These are phyloP conservation scores for Fagus sylvatica DNA, from an alignment of 306 rosid genomes.

Conservation along the genomic window DNA sequence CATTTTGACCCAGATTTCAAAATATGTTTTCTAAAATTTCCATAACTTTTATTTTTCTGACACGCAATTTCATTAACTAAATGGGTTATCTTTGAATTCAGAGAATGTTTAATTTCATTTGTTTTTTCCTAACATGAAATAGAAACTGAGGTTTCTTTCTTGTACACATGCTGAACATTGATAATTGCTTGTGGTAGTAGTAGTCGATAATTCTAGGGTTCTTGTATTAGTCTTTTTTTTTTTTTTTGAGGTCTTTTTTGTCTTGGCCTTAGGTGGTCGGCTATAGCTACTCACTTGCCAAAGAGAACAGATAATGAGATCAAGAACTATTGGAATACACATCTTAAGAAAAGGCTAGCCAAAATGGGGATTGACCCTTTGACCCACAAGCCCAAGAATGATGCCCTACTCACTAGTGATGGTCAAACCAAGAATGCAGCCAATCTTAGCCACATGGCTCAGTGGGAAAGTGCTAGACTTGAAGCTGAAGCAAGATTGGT, in stretches of 20 bases:
- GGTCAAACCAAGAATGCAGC: conserved; percentile 85
- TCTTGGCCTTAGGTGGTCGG: conserved; percentile 80
- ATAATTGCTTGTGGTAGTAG: background rate
- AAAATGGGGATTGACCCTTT: conserved; percentile 97
- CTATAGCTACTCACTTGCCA: conserved; percentile 97
- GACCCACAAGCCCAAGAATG: conserved; percentile 92
- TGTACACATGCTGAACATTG: background rate
- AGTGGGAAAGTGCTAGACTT: conserved; percentile 98
- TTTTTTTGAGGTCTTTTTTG: conserved; percentile 18
- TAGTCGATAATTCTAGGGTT: conserved; percentile 35
- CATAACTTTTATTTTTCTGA: conserved; percentile 33
- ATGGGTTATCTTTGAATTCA: conserved; percentile 33
- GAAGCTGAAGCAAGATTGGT: conserved; percentile 98
- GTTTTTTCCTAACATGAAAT: background rate
- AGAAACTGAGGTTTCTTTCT: conserved; percentile 1
- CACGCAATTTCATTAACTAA: conserved; percentile 32
- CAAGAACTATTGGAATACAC: conserved; percentile 97
- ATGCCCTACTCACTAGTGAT: conserved; percentile 58
- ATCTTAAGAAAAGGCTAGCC: conserved; percentile 87
- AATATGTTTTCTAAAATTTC: conserved; percentile 38
- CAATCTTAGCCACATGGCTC: conserved; percentile 96
- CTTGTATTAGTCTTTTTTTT: conserved; percentile 16
- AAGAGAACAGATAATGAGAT: conserved; percentile 97
- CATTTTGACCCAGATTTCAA: background rate
- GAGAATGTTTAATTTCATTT: conserved; percentile 2